phyloP scores from a whole-genome alignment of 306 rosid species.

The apple (Malus domestica) region ASM211411v1 NC_041803.1:22393501-22394000 shows the following conservation, averaged over 20 bases:
- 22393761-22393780: neutral
- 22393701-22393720: neutral
- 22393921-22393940: constrained; percentile 31
- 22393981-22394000: constrained; percentile 19
- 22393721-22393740: neutral
- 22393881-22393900: neutral
- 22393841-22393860: constrained; percentile 1
- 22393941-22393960: constrained; percentile 27
- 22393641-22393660: no score
- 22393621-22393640: constrained; percentile 57
- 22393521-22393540: neutral
- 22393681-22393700: neutral
- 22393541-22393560: constrained; percentile 4
- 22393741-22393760: neutral
- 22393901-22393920: neutral
- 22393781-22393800: neutral
- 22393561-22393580: constrained; percentile 79
- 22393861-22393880: constrained; percentile 16
- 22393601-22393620: constrained; percentile 86
- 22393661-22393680: neutral
- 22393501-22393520: neutral
- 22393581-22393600: constrained; percentile 90
- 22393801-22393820: neutral
- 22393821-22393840: neutral
- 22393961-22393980: constrained; percentile 14